A percentile compares a stretch with the other conserved stretches of the same genome.
These are phyloP conservation scores for Ophiocordyceps robertsii DNA, from an alignment of 2,329 filamentous ascomycete genomes.

Conservation along the genomic window DNA sequence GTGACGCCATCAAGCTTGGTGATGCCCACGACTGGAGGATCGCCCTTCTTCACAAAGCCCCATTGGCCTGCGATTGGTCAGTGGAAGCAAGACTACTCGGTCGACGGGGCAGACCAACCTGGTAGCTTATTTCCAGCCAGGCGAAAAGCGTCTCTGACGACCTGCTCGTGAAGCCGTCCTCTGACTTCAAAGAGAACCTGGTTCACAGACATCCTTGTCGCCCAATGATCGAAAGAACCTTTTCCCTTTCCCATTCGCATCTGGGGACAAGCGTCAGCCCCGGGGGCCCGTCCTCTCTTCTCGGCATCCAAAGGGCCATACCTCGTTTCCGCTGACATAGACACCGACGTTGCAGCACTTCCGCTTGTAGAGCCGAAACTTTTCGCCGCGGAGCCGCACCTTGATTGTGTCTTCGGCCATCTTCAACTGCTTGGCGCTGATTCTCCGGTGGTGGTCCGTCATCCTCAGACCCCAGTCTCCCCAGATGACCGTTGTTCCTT, in stretches of 20 bases:
- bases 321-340: constrained; percentile 88
- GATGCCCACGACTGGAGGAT: constrained; percentile 78
- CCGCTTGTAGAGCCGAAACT: constrained; percentile 84
- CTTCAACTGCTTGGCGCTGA: constrained; percentile 76
- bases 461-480: constrained; percentile 92
- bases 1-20: constrained; percentile 83
- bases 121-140: constrained; percentile 91
- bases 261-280: constrained; percentile 19
- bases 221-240: constrained; percentile 95
- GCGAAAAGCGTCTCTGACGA: constrained; percentile 85
- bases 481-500: constrained; percentile 92
- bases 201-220: constrained; percentile 75
- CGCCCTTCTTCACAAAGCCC: constrained; percentile 89
- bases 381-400: constrained; percentile 73
- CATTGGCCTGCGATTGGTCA: constrained; percentile 48
- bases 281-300: neutral
- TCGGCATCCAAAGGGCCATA: constrained; percentile 12
- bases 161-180: constrained; percentile 85
- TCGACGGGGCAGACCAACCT: constrained; percentile 37
- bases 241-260: constrained; percentile 99
- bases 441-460: constrained; percentile 82
- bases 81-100: neutral
- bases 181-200: constrained; percentile 88
- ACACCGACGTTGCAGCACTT: constrained; percentile 90
- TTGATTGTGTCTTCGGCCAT: constrained; percentile 92